Evolutionary conservation across 768 basidiomycete species (phyloP), one percentile per base, ranked within the genome.

Genomic region (Mycena polygramma): DNA sequence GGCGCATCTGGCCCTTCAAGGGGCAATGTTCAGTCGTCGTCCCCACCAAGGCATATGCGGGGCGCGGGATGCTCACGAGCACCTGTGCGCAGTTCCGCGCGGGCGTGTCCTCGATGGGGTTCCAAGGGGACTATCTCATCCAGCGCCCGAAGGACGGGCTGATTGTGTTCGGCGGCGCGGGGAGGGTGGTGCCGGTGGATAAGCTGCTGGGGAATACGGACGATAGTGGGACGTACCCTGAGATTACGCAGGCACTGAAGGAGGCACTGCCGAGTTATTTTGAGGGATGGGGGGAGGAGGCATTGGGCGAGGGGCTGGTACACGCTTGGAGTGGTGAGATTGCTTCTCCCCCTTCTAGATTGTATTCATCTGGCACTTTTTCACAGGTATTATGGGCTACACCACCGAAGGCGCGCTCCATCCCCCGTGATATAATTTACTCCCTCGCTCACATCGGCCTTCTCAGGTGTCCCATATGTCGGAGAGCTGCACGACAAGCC

Each of bases 401-500:
- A 78, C 73, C 7, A 46, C 54, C 15, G 73, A 71, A 69, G 73
- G 68, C 36, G 35, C 37, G 60, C 17, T 30, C 10, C 1, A 14
- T 22, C 13, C 2, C 7, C 17, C 15, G 54, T 35, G 37, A 22
- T 9, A 39, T 26, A 6, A 26, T 39, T 7, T 7, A 57, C 2
- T 2, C 17, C 8, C 55, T 57, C n/a, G 22, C 10, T 22, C n/a
- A 57, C 9, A 30, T 30, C 30, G 30, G 30, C 6, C 30, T 30
- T 30, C 0, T 10, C 35, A 65, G 73, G 65, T 1, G 64, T 79
- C n/a, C 79, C 79, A 7, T 77, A 73, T 49, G 75, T 80, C 24
- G 79, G 79, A 36, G 75, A 74, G 57, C 49, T 80, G 30, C 75
- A 74, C 57, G 77, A 77, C 22, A 79, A 77, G 59, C 72, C 71